Evolutionary conservation across 1,284 basidiomycete species (phyloP).

Genomic region (Marasmius sp.): DNA sequence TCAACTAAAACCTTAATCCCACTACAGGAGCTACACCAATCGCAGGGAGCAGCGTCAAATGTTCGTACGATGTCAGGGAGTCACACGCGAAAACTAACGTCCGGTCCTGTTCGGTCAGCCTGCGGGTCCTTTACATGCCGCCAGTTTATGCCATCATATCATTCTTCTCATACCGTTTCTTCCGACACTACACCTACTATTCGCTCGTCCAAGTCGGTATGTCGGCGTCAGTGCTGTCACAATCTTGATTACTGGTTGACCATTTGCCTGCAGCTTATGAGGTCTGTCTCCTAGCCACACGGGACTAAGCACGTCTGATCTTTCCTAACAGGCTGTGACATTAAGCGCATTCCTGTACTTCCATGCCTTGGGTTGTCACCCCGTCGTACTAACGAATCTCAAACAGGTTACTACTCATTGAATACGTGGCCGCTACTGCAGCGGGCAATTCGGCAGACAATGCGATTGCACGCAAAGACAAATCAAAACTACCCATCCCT

Average conservation of each 20-base stretch:
- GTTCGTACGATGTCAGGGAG: constrained; percentile 36
- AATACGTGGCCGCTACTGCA: constrained; percentile 77
- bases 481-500: constrained; percentile 71
- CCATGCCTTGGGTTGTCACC: constrained; percentile 8
- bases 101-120: constrained; percentile 33
- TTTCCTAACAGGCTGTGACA: constrained; percentile 59
- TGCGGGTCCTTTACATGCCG: constrained; percentile 81
- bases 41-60: constrained; percentile 75
- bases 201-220: constrained; percentile 70
- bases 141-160: constrained; percentile 82
- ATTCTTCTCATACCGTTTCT: constrained; percentile 86
- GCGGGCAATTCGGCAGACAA: constrained; percentile 57
- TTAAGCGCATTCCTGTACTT: constrained; percentile 74
- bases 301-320: constrained; percentile 1
- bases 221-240: constrained; percentile 23
- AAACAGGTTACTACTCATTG: constrained; percentile 74
- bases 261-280: constrained; percentile 32
- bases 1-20: background rate
- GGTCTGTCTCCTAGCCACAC: constrained; percentile 17
- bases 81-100: too few species aligned
- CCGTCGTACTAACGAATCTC: constrained; percentile 17
- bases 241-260: constrained; percentile 5
- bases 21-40: constrained; percentile 61
- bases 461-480: constrained; percentile 80
- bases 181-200: constrained; percentile 82